Evolutionary conservation across 1,139 yeast species (phyloP).

Genomic region (Sugiyamaella grinbergsii): DNA sequence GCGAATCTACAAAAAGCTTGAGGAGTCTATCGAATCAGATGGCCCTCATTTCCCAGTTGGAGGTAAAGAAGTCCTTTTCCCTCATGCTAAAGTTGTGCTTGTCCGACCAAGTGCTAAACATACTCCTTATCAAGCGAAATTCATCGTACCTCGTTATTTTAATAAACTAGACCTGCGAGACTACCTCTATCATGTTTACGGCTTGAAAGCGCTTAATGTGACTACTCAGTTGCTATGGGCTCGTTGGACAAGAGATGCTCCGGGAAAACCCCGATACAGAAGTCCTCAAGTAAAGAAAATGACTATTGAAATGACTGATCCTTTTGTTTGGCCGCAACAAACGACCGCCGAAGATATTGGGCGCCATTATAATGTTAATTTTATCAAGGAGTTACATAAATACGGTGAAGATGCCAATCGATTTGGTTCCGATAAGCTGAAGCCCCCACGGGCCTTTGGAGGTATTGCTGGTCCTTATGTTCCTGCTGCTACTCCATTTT

Average conservation of each 20-base stretch:
- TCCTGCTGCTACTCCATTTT: slow-evolving; percentile 67
- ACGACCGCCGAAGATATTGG: slow-evolving; percentile 45
- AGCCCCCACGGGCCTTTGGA: slow-evolving; percentile 71
- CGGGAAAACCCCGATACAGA: slow-evolving; percentile 72
- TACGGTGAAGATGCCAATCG: slow-evolving; percentile 47
- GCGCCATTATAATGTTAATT: slow-evolving; percentile 35
- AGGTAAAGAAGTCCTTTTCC: slow-evolving; percentile 70
- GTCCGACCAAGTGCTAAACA: slow-evolving; percentile 90
- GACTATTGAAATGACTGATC: slow-evolving; percentile 93
- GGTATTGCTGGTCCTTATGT: slow-evolving; percentile 76
- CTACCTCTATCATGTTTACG: slow-evolving; percentile 84
- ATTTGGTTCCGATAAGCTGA: slow-evolving; percentile 68
- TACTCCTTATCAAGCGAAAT: slow-evolving; percentile 94
- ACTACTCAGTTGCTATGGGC: slow-evolving; percentile 85
- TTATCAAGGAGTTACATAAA: slow-evolving; percentile 36
- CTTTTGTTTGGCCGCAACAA: slow-evolving; percentile 89
- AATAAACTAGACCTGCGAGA: slow-evolving; percentile 90
- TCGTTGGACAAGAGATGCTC: slow-evolving; percentile 60
- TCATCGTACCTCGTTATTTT: slow-evolving; percentile 86
- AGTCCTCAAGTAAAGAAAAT: slow-evolving; percentile 84
- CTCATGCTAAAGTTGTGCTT: slow-evolving; percentile 76
- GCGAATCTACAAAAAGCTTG: slow-evolving; percentile 42
- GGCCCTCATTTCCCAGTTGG: slow-evolving; percentile 83
- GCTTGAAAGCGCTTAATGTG: slow-evolving; percentile 81
- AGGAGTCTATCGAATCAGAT: slow-evolving; percentile 61